Base-by-base conservation (phyloP, 73 alveolate genomes). In the Paramecium pentaurelia region DNA sequence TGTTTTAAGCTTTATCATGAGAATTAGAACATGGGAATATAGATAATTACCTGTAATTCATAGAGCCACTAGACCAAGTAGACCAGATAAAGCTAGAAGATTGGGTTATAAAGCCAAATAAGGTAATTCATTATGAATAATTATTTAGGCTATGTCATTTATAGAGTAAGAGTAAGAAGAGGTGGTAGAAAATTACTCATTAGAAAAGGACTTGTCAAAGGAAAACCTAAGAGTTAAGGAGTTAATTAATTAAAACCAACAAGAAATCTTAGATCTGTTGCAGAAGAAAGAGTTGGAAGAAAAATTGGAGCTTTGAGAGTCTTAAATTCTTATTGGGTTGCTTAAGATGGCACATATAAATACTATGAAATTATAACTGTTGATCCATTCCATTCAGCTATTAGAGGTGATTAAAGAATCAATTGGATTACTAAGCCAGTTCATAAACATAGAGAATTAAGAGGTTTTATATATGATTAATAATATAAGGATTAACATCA, bases 71-170 rank as follows among this genome's bases (percentile, higher is more conserved):
- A 94, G 98, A 83, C 99, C 99, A n/a, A 88, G 98, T 92, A 97
- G 99, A 92, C 99, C 99, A 30, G 99, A 98, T 91, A 98, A 98
- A 98, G 99, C 99, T n/a, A 97, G 99, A 86, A 96, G 95, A 95
- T 92, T 98, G 91, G 99, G 99, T 58, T 98, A 98, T 98, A 98
- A 98, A 98, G 98, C 97, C 80, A 97, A 97, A 96, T 68, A 88
- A 22, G 92, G 92, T 54, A 47, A 18, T 30, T 70, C 32, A 9
- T 5, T 16, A 6, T 47, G n/a, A 28, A 95, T 89, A 98, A 30
- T 49, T 16, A 49, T 85, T 99, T 97, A 96, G 99, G 99, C 88
- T 97, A 94, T 94, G 99, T 96, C 77, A 94, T 98, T 97, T 98
- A 97, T 95, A 96, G 99, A 93, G 97, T 98, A 84, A 97, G 99